Conservation (phyloP, 1,284 basidiomycete species). For the Ustanciosporium gigantosporum region DNA sequence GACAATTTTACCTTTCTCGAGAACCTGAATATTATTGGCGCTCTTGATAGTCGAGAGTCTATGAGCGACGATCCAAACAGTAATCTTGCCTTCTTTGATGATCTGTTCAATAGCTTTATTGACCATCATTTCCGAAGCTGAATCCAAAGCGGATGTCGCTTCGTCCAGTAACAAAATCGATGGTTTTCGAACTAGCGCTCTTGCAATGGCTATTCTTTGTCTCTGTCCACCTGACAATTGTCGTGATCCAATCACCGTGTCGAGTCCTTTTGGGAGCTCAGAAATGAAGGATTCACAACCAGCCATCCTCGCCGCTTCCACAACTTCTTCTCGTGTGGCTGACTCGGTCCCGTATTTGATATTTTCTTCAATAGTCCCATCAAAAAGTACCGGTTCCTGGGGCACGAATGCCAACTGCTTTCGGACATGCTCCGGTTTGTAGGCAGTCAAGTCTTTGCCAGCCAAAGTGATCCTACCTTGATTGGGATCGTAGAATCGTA, state of each 20-base stretch:
- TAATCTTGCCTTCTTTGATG: constrained; percentile 63
- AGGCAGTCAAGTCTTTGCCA: constrained; percentile 84
- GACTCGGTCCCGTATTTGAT: constrained; percentile 80
- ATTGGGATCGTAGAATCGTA: constrained; percentile 90
- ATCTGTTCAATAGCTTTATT: constrained; percentile 64
- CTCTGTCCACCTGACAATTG: constrained; percentile 63
- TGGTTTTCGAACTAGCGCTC: constrained; percentile 64
- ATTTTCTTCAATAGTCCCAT: constrained; percentile 87
- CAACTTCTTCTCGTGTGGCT: constrained; percentile 79
- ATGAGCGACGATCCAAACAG: constrained; percentile 65
- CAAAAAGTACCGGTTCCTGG: constrained; percentile 62
- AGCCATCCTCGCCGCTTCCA: constrained; percentile 81
- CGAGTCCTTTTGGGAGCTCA: constrained; percentile 82
- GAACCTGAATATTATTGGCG: constrained; percentile 63
- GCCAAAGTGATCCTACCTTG: constrained; percentile 80
- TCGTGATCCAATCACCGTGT: constrained; percentile 67
- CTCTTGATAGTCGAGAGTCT: constrained; percentile 64
- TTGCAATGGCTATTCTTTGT: constrained; percentile 65
- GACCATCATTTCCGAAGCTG: constrained; percentile 62
- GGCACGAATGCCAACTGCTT: constrained; percentile 55
- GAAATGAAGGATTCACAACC: constrained; percentile 91
- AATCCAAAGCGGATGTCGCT: constrained; percentile 62
- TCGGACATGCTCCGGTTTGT: constrained; percentile 66
- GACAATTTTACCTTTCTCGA: constrained; percentile 63
- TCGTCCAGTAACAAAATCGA: constrained; percentile 62